Evolutionary conservation across 805 yeast species (phyloP).

Genomic region (Isabelozyma rhagii): DNA sequence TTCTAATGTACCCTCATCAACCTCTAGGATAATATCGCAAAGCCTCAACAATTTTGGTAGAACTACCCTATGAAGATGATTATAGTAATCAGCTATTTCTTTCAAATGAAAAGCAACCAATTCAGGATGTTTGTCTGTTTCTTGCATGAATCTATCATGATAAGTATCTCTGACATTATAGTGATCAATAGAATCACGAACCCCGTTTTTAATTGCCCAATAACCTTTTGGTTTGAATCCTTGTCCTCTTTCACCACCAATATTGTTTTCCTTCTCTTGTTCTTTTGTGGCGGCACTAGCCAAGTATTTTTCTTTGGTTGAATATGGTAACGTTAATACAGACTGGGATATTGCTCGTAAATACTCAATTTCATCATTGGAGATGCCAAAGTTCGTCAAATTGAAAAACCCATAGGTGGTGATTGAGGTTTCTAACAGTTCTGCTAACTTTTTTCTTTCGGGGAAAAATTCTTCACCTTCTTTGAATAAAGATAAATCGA

Average conservation of each 20-base stretch:
- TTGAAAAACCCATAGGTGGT: slow-evolving; percentile 45
- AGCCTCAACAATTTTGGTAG: slow-evolving; percentile 20
- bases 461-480: slow-evolving; percentile 33
- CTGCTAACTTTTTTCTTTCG: slow-evolving; percentile 30
- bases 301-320: slow-evolving; percentile 31
- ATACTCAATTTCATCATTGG: slow-evolving; percentile 25
- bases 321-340: slow-evolving; percentile 38
- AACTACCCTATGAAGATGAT: slow-evolving; percentile 16
- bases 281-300: slow-evolving; percentile 38
- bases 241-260: slow-evolving; percentile 28
- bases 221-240: slow-evolving; percentile 29
- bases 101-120: slow-evolving; percentile 18
- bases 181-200: slow-evolving; percentile 23
- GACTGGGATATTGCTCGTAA: slow-evolving; percentile 40
- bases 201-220: slow-evolving; percentile 29
- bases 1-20: slow-evolving; percentile 26
- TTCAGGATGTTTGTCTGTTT: slow-evolving; percentile 19
- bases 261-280: slow-evolving; percentile 20
- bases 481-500: slow-evolving; percentile 33
- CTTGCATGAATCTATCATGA: slow-evolving; percentile 18
- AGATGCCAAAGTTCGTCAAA: slow-evolving; percentile 40
- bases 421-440: slow-evolving; percentile 35
- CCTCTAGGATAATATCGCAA: slow-evolving; percentile 23
- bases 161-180: slow-evolving; percentile 25
- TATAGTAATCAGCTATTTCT: slow-evolving; percentile 20